These are phyloP conservation scores for Bombardia bombarda DNA, from an alignment of 495 filamentous ascomycete species.

Conservation along the genomic window DNA sequence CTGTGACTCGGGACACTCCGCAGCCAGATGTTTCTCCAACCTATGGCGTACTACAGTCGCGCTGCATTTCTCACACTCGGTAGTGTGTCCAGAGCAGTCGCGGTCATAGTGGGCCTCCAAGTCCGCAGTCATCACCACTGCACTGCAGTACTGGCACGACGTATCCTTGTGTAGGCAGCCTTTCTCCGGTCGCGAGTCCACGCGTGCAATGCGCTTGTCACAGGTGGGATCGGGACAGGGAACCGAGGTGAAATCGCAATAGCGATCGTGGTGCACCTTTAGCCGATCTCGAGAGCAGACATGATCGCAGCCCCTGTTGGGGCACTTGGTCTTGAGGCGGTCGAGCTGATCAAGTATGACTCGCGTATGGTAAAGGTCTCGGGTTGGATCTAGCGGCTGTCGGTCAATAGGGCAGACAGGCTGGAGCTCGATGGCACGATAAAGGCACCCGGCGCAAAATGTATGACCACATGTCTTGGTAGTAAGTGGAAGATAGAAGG, in stretches of 20 bases:
- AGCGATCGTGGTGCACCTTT: slow-evolving; percentile 63
- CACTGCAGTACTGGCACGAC: slow-evolving; percentile 38
- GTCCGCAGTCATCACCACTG: slow-evolving; percentile 26
- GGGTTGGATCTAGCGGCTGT: slow-evolving; percentile 26
- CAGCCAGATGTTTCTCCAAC: slow-evolving; percentile 28
- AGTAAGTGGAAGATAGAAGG: slow-evolving; percentile 64
- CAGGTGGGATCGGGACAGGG: slow-evolving; percentile 51
- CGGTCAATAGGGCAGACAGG: slow-evolving; percentile 47
- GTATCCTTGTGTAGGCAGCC: slow-evolving; percentile 41
- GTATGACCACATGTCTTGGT: slow-evolving; percentile 54
- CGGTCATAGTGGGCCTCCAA: slow-evolving; percentile 33
- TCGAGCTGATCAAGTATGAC: slow-evolving; percentile 58
- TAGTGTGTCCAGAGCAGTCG: slow-evolving; percentile 24
- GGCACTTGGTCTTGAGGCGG: slow-evolving; percentile 67
- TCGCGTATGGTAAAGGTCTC: slow-evolving; percentile 20
- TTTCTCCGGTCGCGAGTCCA: slow-evolving; percentile 21
- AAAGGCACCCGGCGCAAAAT: slow-evolving; percentile 69
- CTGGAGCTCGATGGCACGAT: slow-evolving; percentile 44
- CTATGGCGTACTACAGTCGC: slow-evolving; percentile 29
- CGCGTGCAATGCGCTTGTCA: slow-evolving; percentile 28
- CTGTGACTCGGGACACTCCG: slow-evolving; percentile 31
- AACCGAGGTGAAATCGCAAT: slow-evolving; percentile 61
- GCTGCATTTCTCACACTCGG: slow-evolving; percentile 30
- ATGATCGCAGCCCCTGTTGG: slow-evolving; percentile 58
- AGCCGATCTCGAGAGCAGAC: slow-evolving; percentile 58